Evolutionary conservation across 2,329 filamentous ascomycete species (phyloP).

Genomic region (Ceratocystis destructans): DNA sequence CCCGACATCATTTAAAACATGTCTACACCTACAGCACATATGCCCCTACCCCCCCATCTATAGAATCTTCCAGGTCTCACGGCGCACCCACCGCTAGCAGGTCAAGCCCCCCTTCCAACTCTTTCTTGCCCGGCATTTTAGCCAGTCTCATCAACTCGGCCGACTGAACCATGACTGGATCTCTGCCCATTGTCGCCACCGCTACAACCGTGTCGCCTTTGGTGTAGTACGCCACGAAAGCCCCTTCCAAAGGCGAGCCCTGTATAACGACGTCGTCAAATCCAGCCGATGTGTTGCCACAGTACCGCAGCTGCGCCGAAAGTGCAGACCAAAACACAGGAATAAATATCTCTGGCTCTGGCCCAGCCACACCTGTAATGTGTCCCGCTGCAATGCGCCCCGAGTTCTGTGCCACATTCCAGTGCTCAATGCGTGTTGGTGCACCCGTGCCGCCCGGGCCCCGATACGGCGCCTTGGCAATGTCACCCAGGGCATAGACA

Average conservation of each 20-base stretch:
- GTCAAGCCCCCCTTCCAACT: slow-evolving; percentile 52
- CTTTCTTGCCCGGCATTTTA: slow-evolving; percentile 70
- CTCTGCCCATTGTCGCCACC: slow-evolving; percentile 78
- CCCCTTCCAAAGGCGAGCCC: slow-evolving; percentile 60
- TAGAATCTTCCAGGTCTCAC: neutral
- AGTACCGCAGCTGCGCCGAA: slow-evolving; percentile 80
- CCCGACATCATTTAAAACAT: neutral
- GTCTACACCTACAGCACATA: neutral
- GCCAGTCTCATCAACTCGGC: slow-evolving; percentile 72
- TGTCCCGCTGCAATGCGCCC: slow-evolving; percentile 66
- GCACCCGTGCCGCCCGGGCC: slow-evolving; percentile 69
- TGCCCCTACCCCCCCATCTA: no score
- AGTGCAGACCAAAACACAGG: slow-evolving; percentile 96
- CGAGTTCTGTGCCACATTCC: slow-evolving; percentile 93
- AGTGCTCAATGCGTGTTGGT: slow-evolving; percentile 81
- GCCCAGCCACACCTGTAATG: slow-evolving; percentile 55
- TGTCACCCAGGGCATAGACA: slow-evolving; percentile 89
- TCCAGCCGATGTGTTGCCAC: slow-evolving; percentile 66
- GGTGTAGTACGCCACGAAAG: slow-evolving; percentile 81
- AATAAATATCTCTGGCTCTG: slow-evolving; percentile 49
- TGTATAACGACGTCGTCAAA: slow-evolving; percentile 77
- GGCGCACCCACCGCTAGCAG: slow-evolving; percentile 27
- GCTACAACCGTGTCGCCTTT: slow-evolving; percentile 79
- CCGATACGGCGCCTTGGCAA: slow-evolving; percentile 86
- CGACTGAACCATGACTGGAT: slow-evolving; percentile 71